Conservation (phyloP, 2,329 filamentous ascomycete species). For the Monosporascus cannonballus region DNA sequence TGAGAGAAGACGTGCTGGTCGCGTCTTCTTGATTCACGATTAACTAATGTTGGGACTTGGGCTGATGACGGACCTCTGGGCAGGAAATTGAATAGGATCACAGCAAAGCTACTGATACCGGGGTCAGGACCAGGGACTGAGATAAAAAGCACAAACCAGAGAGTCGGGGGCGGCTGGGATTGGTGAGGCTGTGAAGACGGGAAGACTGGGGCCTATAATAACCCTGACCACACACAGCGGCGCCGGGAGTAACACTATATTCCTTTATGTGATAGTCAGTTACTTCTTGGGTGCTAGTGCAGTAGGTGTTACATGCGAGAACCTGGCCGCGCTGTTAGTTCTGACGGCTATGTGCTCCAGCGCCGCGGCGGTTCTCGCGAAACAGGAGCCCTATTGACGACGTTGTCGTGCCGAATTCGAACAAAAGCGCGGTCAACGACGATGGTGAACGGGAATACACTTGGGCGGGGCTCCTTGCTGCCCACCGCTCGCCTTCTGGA, state of each 20-base stretch:
- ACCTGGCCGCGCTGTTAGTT: too few relatives aligned
- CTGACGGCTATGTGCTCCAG: background rate
- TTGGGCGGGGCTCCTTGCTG: background rate
- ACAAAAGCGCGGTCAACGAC: background rate
- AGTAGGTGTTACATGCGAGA: too few relatives aligned
- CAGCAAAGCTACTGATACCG: background rate
- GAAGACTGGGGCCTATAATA: background rate
- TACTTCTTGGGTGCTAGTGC: too few relatives aligned
- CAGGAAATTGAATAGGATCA: background rate
- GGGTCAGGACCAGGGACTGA: background rate
- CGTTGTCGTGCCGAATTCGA: background rate
- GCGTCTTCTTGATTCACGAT: background rate
- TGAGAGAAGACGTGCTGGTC: background rate
- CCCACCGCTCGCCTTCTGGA: too few relatives aligned
- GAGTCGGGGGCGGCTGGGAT: background rate
- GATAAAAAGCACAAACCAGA: background rate
- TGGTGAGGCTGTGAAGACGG: background rate
- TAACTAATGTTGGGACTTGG: background rate
- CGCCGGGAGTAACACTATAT: background rate
- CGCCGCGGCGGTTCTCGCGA: background rate
- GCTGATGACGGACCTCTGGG: background rate
- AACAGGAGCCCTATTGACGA: background rate
- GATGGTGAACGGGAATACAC: background rate
- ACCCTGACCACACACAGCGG: too few relatives aligned
- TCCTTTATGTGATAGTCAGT: background rate